Evolutionary conservation across 2,329 filamentous ascomycete species (phyloP).

Genomic region (Phyllosticta capitalensis): DNA sequence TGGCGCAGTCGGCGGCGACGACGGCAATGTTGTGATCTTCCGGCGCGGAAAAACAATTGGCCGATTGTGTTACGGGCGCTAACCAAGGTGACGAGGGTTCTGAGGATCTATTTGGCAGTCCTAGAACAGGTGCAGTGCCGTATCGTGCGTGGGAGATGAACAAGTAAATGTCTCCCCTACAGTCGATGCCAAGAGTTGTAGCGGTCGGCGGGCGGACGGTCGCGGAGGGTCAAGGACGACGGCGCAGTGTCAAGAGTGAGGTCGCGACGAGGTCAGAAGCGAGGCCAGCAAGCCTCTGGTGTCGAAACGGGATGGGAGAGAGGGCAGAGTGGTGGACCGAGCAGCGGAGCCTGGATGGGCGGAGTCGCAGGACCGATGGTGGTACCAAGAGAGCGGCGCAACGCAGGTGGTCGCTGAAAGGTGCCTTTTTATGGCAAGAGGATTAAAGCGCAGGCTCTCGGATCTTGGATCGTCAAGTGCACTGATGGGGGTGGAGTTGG

Average conservation of each 20-base stretch:
- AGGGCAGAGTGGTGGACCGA: not conserved
- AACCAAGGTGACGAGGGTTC: conserved; percentile 6
- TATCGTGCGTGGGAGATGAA: conserved; percentile 77
- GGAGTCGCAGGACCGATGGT: not conserved
- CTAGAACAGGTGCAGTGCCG: conserved; percentile 19
- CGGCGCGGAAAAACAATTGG: not conserved
- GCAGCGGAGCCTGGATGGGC: not conserved
- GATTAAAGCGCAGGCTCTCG: not conserved
- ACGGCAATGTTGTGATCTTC: not conserved
- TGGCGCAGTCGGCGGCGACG: conserved; percentile 1
- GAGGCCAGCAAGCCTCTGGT: conserved; percentile 35
- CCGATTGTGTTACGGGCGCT: not conserved
- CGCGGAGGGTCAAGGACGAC: conserved; percentile 18
- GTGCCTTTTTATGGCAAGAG: not conserved
- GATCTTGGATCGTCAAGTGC: not conserved
- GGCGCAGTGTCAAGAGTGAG: conserved; percentile 12
- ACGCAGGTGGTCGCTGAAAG: not conserved
- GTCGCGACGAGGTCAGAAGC: conserved; percentile 24
- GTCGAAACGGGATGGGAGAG: not conserved
- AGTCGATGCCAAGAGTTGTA: conserved; percentile 34
- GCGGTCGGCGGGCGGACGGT: conserved; percentile 11
- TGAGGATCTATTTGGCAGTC: conserved; percentile 10
- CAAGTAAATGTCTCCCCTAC: conserved; percentile 96
- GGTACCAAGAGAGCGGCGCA: conserved; percentile 6
- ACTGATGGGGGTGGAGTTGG: not conserved